Conservation (phyloP, 345 rosid species). For the Camelina laxa region DNA sequence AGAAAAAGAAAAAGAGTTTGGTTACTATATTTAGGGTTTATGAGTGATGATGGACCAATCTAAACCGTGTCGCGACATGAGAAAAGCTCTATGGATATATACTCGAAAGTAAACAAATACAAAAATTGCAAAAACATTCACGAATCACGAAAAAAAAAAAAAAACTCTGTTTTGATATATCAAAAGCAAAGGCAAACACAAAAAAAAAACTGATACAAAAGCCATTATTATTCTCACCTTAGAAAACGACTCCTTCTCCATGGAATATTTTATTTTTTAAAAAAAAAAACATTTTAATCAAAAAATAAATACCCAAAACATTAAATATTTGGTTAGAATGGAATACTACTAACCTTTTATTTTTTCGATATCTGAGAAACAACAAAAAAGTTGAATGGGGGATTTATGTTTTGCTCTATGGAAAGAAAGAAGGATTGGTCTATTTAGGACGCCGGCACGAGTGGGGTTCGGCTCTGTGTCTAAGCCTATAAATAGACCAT, state of each 20-base stretch:
- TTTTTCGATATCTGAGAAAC: conserved; percentile 30
- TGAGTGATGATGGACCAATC: conserved; percentile 49
- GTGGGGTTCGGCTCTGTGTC: conserved; percentile 39
- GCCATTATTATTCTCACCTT: conserved; percentile 26
- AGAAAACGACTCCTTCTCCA: conserved; percentile 15
- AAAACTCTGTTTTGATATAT: conserved; percentile 16
- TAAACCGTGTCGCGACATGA: conserved; percentile 54
- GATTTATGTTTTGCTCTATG: not conserved
- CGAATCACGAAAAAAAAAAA: conserved; percentile 20
- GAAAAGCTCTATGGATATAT: conserved; percentile 47
- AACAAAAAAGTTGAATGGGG: not conserved
- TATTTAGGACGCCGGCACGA: conserved; percentile 41
- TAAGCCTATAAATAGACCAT: conserved; percentile 41
- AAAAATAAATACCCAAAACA: too few species aligned
- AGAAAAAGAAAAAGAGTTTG: conserved; percentile 37
- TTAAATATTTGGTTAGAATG: too few species aligned
- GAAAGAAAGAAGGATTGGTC: conserved; percentile 21
- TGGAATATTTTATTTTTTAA: not conserved
- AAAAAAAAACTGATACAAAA: conserved; percentile 31
- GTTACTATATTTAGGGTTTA: conserved; percentile 39
- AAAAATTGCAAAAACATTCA: conserved; percentile 31
- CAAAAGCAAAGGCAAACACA: conserved; percentile 31
- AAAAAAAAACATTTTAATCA: too few species aligned
- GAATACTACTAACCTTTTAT: conserved; percentile 17
- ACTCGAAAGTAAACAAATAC: not conserved